Conservation (phyloP, 2,329 filamentous ascomycete genomes). For the Phaeosphaeriaceae sp. region DNA sequence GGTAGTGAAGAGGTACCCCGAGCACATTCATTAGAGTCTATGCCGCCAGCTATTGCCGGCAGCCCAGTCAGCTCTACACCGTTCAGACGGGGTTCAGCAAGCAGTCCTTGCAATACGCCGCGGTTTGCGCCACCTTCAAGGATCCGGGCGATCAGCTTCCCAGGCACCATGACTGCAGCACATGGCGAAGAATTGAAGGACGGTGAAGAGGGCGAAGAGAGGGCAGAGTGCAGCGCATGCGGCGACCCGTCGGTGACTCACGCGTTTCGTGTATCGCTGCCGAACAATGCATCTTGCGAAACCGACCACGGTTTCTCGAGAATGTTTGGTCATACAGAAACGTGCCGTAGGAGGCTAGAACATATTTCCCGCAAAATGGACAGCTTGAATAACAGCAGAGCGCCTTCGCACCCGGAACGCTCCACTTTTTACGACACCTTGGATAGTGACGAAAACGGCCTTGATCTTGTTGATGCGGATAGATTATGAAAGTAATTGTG, state of each 20-base stretch:
- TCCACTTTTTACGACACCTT: conserved; percentile 19
- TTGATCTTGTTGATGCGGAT: conserved; percentile 27
- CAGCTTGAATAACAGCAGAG: conserved; percentile 13
- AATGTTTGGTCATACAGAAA: conserved; percentile 21
- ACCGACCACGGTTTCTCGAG: conserved; percentile 10
- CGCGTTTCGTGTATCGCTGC: conserved; percentile 29
- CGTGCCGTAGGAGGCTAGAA: conserved; percentile 25
- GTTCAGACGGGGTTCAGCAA: conserved; percentile 18
- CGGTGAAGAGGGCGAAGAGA: conserved; percentile 10
- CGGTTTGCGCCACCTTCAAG: conserved; percentile 21
- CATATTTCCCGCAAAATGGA: conserved; percentile 9
- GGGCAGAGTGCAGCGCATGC: conserved; percentile 16
- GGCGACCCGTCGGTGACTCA: conserved; percentile 29
- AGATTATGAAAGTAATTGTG: conserved; percentile 13
- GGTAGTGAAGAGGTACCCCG: conserved; percentile 8
- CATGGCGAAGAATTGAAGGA: conserved; percentile 14
- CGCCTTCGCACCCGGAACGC: conserved; percentile 1
- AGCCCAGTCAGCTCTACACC: conserved; percentile 28
- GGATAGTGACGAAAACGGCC: conserved; percentile 18
- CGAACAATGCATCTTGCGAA: conserved; percentile 32
- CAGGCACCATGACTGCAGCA: conserved; percentile 11
- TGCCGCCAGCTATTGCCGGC: conserved; percentile 26
- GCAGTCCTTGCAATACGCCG: conserved; percentile 24
- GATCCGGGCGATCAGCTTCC: conserved; percentile 24
- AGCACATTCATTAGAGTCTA: conserved; percentile 18